Conservation (phyloP, 2,329 filamentous ascomycete genomes). For the Aspergillus proliferans region DNA sequence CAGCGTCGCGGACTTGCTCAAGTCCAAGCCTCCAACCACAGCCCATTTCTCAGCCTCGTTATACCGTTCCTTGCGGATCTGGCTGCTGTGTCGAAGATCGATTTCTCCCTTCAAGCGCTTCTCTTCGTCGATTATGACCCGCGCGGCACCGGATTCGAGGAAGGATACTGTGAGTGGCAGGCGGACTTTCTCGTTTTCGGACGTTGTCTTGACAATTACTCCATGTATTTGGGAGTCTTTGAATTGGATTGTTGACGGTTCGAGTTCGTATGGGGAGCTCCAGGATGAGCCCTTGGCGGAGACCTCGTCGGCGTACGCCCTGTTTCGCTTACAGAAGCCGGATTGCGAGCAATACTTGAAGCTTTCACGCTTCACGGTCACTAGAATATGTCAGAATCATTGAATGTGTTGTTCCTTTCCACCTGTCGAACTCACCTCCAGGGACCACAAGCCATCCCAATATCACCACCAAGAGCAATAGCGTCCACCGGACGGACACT, state of each 20-base stretch:
- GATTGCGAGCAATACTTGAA: conserved; percentile 97
- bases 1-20: conserved; percentile 66
- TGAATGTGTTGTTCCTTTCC: neutral
- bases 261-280: conserved; percentile 73
- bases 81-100: conserved; percentile 75
- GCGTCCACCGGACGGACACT: conserved; percentile 59
- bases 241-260: conserved; percentile 65
- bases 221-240: conserved; percentile 74
- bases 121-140: conserved; percentile 87
- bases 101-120: conserved; percentile 84
- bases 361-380: conserved; percentile 85
- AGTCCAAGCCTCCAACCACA: conserved; percentile 70
- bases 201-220: conserved; percentile 72
- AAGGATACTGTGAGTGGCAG: conserved; percentile 83
- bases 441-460: conserved; percentile 58
- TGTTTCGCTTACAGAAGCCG: conserved; percentile 94
- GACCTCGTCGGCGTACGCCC: conserved; percentile 77
- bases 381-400: conserved; percentile 40
- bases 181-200: conserved; percentile 61
- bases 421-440: conserved; percentile 50
- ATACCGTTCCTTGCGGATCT: conserved; percentile 83
- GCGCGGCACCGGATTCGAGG: conserved; percentile 79
- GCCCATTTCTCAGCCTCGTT: conserved; percentile 85
- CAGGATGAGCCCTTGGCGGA: conserved; percentile 60
- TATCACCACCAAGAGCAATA: conserved; percentile 54